phyloP scores from a whole-genome alignment of 1,139 yeast genomes.

The Martiniozyma asiatica region DNA sequence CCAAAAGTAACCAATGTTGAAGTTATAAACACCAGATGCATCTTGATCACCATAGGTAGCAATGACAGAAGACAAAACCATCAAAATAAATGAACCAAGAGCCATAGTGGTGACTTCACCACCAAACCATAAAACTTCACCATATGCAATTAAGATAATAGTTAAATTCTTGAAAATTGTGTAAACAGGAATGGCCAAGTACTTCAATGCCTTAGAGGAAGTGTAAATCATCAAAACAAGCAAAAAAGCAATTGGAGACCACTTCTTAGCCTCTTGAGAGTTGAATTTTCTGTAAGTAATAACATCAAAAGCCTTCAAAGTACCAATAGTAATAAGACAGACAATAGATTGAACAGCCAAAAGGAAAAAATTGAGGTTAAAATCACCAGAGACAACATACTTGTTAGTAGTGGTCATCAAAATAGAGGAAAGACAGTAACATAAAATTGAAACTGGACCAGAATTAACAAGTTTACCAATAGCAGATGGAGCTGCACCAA shows the following conservation, averaged over 20 bases:
- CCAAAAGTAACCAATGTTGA: slow-evolving; percentile 89
- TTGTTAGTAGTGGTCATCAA: slow-evolving; percentile 98
- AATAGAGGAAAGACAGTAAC: slow-evolving; percentile 87
- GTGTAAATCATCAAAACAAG: slow-evolving; percentile 94
- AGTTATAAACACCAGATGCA: slow-evolving; percentile 30
- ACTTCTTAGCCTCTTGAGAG: slow-evolving; percentile 79
- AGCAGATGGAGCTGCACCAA: slow-evolving; percentile 8
- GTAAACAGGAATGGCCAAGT: slow-evolving; percentile 84
- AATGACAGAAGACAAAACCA: slow-evolving; percentile 87
- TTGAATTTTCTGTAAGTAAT: slow-evolving; percentile 83
- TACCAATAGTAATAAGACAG: slow-evolving; percentile 62
- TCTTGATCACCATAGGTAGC: slow-evolving; percentile 83
- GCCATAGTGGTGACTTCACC: slow-evolving; percentile 89
- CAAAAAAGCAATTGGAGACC: slow-evolving; percentile 87
- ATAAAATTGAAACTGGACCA: slow-evolving; percentile 73
- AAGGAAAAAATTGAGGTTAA: slow-evolving; percentile 85
- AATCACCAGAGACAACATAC: slow-evolving; percentile 76
- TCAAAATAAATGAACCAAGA: slow-evolving; percentile 71
- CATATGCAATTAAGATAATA: slow-evolving; percentile 91
- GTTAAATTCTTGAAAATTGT: slow-evolving; percentile 97
- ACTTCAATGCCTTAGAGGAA: slow-evolving; percentile 88
- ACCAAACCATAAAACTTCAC: slow-evolving; percentile 96
- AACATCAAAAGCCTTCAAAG: slow-evolving; percentile 59
- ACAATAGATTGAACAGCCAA: slow-evolving; percentile 74
- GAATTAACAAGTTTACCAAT: slow-evolving; percentile 47